These are phyloP conservation scores for Kazachstania africana DNA, from an alignment of 805 yeast genomes.

Conservation along the genomic window DNA sequence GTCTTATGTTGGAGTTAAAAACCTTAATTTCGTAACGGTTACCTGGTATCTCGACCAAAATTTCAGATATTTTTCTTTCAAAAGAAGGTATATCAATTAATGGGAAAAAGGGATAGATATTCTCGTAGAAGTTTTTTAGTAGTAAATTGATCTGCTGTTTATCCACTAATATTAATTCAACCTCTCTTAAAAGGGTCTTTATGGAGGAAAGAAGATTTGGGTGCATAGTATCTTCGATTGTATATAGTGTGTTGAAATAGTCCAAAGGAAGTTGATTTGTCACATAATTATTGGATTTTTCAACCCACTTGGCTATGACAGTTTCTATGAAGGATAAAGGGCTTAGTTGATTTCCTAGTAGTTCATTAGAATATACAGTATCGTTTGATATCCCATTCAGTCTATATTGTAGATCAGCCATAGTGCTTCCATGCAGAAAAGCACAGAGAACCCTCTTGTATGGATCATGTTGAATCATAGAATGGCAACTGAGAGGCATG, in stretches of 20 bases:
- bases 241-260: slow-evolving; percentile 7
- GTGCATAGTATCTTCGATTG: slow-evolving; percentile 8
- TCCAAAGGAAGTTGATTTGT: slow-evolving; percentile 7
- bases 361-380: neutral
- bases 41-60: slow-evolving; percentile 1
- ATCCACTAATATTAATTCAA: slow-evolving; percentile 6
- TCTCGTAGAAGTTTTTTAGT: slow-evolving; percentile 10
- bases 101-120: slow-evolving; percentile 16
- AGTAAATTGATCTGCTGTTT: slow-evolving; percentile 4
- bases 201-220: slow-evolving; percentile 4
- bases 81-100: slow-evolving; percentile 10
- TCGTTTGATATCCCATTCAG: slow-evolving; percentile 3
- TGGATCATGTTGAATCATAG: slow-evolving; percentile 8
- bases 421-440: slow-evolving; percentile 10
- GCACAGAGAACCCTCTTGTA: slow-evolving; percentile 8
- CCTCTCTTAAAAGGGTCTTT: slow-evolving; percentile 6
- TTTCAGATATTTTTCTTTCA: slow-evolving; percentile 3
- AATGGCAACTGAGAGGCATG: slow-evolving; percentile 9
- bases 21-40: slow-evolving; percentile 2
- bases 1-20: slow-evolving; percentile 1
- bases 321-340: slow-evolving; percentile 10
- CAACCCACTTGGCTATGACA: slow-evolving; percentile 10
- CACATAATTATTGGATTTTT: slow-evolving; percentile 3
- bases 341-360: slow-evolving; percentile 1
- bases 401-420: slow-evolving; percentile 7